A percentile compares a stretch with the other conserved stretches of the same genome.
Conservation (phyloP, 2,329 filamentous ascomycete species). For the Zarea fungicola region DNA sequence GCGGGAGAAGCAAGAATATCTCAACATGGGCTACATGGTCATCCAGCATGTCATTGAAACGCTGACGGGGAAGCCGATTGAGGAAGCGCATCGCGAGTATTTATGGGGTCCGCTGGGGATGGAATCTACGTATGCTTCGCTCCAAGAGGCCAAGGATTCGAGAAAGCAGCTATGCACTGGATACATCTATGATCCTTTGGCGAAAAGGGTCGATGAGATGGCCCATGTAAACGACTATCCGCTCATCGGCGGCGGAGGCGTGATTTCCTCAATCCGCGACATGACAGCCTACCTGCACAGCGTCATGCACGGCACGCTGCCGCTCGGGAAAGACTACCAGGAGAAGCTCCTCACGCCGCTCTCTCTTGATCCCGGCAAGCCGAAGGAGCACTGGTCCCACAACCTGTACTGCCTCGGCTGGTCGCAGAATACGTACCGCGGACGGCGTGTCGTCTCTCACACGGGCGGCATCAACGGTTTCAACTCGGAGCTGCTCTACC, state of each 20-base stretch:
- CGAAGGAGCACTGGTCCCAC: slow-evolving; percentile 12
- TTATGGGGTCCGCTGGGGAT: slow-evolving; percentile 38
- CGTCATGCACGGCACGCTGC: slow-evolving; percentile 21
- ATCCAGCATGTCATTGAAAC: slow-evolving; percentile 36
- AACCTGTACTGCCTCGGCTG: slow-evolving; percentile 18
- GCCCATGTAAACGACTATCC: slow-evolving; percentile 26
- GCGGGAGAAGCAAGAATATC: slow-evolving; percentile 34
- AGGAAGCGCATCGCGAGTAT: slow-evolving; percentile 29
- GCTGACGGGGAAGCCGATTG: slow-evolving; percentile 27
- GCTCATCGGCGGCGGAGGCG: slow-evolving; percentile 33
- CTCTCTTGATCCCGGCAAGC: not conserved
- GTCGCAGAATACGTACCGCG: slow-evolving; percentile 15
- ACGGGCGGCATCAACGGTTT: slow-evolving; percentile 15
- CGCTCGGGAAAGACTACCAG: slow-evolving; percentile 12
- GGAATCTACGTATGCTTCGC: slow-evolving; percentile 29
- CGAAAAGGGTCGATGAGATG: slow-evolving; percentile 17
- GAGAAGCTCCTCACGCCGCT: slow-evolving; percentile 17
- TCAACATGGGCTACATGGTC: slow-evolving; percentile 40
- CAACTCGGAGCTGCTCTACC: slow-evolving; percentile 17
- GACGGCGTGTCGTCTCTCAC: slow-evolving; percentile 17
- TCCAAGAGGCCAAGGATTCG: slow-evolving; percentile 14
- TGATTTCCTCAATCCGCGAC: slow-evolving; percentile 33
- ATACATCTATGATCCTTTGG: slow-evolving; percentile 23
- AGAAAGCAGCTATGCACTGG: not conserved
- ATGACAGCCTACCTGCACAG: slow-evolving; percentile 27